These are phyloP conservation scores for Amesomyces nigricolor DNA, from an alignment of 2,329 filamentous ascomycete species.

Conservation along the genomic window DNA sequence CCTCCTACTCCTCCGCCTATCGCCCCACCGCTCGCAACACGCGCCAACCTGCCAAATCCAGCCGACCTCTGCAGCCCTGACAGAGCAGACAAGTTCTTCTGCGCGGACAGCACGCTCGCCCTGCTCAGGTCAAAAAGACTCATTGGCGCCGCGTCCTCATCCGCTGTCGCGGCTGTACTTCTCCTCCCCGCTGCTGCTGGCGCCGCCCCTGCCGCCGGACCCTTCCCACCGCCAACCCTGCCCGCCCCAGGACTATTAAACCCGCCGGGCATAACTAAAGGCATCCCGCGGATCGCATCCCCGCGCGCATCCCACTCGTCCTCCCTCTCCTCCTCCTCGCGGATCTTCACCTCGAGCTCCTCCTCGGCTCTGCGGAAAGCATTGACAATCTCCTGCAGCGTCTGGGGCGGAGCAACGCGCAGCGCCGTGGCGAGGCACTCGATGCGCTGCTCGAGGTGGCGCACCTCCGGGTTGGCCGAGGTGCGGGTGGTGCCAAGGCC, in stretches of 20 bases:
- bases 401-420: constrained; percentile 62
- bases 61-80: constrained; percentile 44
- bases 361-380: constrained; percentile 74
- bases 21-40: constrained; percentile 26
- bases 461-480: constrained; percentile 53
- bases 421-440: constrained; percentile 73
- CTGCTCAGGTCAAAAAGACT: constrained; percentile 60
- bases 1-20: background rate
- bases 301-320: constrained; percentile 64
- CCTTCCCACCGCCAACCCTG: no score
- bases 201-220: no score
- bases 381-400: constrained; percentile 68
- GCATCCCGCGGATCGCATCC: constrained; percentile 40
- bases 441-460: constrained; percentile 73
- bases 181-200: no score
- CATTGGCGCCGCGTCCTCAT: constrained; percentile 53
- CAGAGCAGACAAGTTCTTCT: constrained; percentile 52
- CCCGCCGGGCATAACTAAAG: constrained; percentile 51
- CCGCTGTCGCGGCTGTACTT: constrained; percentile 14
- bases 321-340: constrained; percentile 62
- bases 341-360: constrained; percentile 62
- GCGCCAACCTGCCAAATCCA: constrained; percentile 31
- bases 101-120: constrained; percentile 54
- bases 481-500: constrained; percentile 52
- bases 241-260: constrained; percentile 33